These are phyloP conservation scores for Myxozyma udenii DNA, from an alignment of 805 yeast genomes.

Conservation along the genomic window DNA sequence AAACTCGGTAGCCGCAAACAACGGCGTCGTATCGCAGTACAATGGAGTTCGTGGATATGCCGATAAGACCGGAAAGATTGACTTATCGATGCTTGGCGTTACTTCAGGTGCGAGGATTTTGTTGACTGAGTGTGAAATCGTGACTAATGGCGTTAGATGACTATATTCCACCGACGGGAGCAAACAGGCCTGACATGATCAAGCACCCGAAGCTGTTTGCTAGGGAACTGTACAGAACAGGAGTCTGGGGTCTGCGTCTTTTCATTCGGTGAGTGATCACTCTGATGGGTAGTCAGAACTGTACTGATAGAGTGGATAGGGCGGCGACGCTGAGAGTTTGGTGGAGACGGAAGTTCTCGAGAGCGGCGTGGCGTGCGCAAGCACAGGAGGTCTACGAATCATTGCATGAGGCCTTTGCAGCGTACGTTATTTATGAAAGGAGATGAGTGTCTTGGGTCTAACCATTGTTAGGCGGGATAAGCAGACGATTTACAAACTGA, in stretches of 20 bases:
- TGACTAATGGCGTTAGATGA: slow-evolving; percentile 9
- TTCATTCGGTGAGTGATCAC: not conserved
- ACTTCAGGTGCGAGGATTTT: slow-evolving; percentile 8
- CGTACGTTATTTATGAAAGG: slow-evolving; percentile 8
- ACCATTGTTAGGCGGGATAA: slow-evolving; percentile 5
- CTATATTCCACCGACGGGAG: slow-evolving; percentile 27
- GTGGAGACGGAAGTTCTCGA: not conserved
- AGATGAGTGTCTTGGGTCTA: not conserved
- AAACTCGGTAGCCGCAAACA: too few relatives aligned
- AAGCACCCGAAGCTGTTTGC: slow-evolving; percentile 9
- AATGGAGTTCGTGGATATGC: too few relatives aligned
- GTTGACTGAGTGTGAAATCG: not conserved
- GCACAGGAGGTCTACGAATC: slow-evolving; percentile 6
- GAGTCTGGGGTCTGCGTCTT: not conserved
- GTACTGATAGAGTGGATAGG: slow-evolving; percentile 3
- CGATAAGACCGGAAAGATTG: too few relatives aligned
- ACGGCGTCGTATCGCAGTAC: too few relatives aligned
- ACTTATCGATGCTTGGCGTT: slow-evolving; percentile 14
- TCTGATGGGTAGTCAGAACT: not conserved
- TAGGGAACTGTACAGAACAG: not conserved
- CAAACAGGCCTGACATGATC: slow-evolving; percentile 10
- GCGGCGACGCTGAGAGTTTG: slow-evolving; percentile 5
- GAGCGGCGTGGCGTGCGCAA: not conserved
- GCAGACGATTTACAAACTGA: not conserved
- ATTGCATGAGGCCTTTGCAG: slow-evolving; percentile 20